Base-by-base conservation (phyloP, 495 filamentous ascomycete species). In the Letharia columbiana region DNA sequence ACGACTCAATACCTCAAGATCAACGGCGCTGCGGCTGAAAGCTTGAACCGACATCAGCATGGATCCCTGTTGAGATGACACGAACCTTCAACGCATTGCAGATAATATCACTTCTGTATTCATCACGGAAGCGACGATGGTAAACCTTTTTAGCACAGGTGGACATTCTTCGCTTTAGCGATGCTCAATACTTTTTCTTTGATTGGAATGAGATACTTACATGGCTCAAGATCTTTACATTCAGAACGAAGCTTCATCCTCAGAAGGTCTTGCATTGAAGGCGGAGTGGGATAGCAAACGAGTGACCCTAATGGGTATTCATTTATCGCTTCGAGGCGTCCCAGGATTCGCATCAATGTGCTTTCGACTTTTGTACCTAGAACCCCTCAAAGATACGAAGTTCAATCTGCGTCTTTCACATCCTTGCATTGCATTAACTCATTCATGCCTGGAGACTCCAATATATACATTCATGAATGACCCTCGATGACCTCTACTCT, bases 321-420 rank as follows among this genome's bases (percentile, higher is more conserved):
- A 20, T 57, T 49, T 35, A 28, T 59, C 63, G 45, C n/a, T 58
- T 56, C 41, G 17, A 59, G 52, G 63, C 63, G 63, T 50, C 42
- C 15, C n/a, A n/a, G 10, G 5, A 42, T 56, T 56, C 7, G 15
- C 10, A 12, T 18, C 58, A 23, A 23, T 60, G 49, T 35, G 63
- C 42, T 59, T 31, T 20, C 12, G 17, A 18, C 23, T 23, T 44
- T 41, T 31, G 3, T 56, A 9, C 2, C 33, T 50, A 49, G 11
- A 23, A 10, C 4, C 20, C 17, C 6, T 59, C 58, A 28, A 18
- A 37, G 15, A 45, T 39, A 50, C 20, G 41, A 23, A 44, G 31
- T 10, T 59, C 42, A 41, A 47, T 31, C 20, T 39, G 47, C 17
- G 37, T 28, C 13, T 41, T 39, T 23, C 33, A n/a, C 5, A 28